Evolutionary conservation across 352 stramenopile species (phyloP), one percentile per base, ranked within the genome.

Genomic region (Globisporangium solare): DNA sequence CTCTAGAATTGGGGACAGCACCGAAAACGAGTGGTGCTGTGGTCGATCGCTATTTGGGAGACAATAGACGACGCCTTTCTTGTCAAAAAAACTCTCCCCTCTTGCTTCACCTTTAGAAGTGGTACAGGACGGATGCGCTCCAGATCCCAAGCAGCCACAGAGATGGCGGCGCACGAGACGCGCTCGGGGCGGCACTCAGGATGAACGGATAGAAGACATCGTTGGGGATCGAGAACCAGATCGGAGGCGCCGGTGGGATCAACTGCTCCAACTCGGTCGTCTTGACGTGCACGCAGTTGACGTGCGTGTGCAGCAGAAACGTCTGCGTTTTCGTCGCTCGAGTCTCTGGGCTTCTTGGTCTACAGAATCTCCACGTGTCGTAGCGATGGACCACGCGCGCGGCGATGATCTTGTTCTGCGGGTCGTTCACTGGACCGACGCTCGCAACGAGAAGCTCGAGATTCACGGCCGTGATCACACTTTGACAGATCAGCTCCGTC

Each of bases 181-280:
- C 42, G 1, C 18, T 31, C 11, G 40, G 6, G 0, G 32, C 50
- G 24, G 58, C 39, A 35, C 56, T 78, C 32, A 82, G 47, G 5
- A 69, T 60, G 62, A 82, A 82, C 12, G 72, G 72, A 47, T 82
- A 82, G 49, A 82, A 82, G 11, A 82, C 65, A 32, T 79, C 72
- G 56, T 54, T 79, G 7, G 70, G 70, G 54, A 82, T 82, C n/a
- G 72, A 72, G 35, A 82, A 82, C 72, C 72, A 82, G 18, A 82
- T 63, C 17, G 67, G 60, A 17, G 72, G 72, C 8, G 72, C 53
- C n/a, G 60, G 62, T 1, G 70, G 70, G 41, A 77, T 68, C 24
- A 75, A 64, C 18, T 68, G 51, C 27, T 76, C 64, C 5, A 74
- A 27, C 37, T 56, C 46, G 2, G 53, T 53, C 13, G 54, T 47